These are phyloP conservation scores for Medicago arabica DNA, from an alignment of 306 rosid species.

Conservation along the genomic window DNA sequence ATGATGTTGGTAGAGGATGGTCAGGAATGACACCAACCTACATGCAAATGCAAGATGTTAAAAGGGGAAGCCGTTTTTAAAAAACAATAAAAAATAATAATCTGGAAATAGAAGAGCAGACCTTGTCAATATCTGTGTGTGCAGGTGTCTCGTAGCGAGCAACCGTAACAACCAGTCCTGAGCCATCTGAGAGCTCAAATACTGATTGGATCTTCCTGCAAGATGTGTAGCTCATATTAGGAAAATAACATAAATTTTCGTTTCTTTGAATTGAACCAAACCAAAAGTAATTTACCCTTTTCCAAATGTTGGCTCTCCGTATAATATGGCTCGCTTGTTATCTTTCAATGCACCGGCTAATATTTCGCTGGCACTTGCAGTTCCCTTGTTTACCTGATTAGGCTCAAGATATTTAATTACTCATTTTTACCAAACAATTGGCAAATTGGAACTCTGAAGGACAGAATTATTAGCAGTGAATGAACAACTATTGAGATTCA, in stretches of 20 bases:
- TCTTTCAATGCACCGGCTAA: constrained; percentile 97
- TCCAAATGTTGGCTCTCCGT: constrained; percentile 96
- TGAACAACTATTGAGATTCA: background rate
- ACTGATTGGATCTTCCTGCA: constrained; percentile 97
- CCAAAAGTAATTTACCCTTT: constrained; percentile 73
- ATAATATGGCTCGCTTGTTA: constrained; percentile 85
- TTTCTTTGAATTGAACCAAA: constrained; percentile 28
- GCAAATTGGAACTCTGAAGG: background rate
- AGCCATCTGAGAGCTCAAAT: constrained; percentile 92
- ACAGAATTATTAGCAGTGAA: background rate
- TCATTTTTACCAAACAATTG: constrained; percentile 1
- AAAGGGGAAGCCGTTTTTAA: background rate
- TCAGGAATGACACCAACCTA: constrained; percentile 96
- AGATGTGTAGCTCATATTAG: constrained; percentile 39
- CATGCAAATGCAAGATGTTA: constrained; percentile 26
- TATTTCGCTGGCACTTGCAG: constrained; percentile 99
- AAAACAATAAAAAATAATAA: too few species aligned
- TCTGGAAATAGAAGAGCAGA: constrained; percentile 39
- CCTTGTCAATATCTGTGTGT: constrained; percentile 91
- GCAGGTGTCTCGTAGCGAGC: constrained; percentile 97
- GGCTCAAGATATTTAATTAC: constrained; percentile 34
- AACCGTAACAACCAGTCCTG: constrained; percentile 91
- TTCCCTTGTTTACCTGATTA: constrained; percentile 92
- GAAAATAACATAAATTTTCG: constrained; percentile 2
- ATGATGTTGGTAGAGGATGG: constrained; percentile 80